Conservation (phyloP, 805 yeast species). For the Tetrapisispora iriomotensis region DNA sequence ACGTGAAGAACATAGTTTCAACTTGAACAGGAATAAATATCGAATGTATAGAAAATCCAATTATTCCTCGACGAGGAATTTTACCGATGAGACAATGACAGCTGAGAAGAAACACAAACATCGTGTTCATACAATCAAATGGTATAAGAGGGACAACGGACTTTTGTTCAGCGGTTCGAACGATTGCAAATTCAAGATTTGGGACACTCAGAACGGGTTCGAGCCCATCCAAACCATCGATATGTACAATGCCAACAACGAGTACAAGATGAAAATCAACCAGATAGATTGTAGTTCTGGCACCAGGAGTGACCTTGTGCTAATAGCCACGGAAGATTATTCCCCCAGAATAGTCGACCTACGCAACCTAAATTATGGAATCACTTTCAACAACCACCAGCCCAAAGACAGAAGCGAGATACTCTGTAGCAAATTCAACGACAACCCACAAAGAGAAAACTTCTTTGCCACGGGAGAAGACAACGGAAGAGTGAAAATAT, state of each 20-base stretch:
- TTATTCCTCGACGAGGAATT: too few species aligned
- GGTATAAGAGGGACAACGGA: slow-evolving; percentile 91
- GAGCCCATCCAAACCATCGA: slow-evolving; percentile 40
- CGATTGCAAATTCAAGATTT: slow-evolving; percentile 65
- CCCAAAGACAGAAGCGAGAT: slow-evolving; percentile 31
- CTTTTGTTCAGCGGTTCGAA: slow-evolving; percentile 76
- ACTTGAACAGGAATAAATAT: slow-evolving; percentile 15
- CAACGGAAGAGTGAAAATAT: slow-evolving; percentile 69
- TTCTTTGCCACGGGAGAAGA: slow-evolving; percentile 70
- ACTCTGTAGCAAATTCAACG: slow-evolving; percentile 61
- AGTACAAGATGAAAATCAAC: slow-evolving; percentile 42
- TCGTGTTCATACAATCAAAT: slow-evolving; percentile 63
- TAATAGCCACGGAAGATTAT: slow-evolving; percentile 62
- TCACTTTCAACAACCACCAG: slow-evolving; percentile 54
- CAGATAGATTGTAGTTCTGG: slow-evolving; percentile 46
- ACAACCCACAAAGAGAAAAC: slow-evolving; percentile 37
- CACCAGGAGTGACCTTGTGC: slow-evolving; percentile 42
- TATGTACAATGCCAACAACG: slow-evolving; percentile 45
- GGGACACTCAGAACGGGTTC: slow-evolving; percentile 63
- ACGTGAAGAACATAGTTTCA: slow-evolving; percentile 14
- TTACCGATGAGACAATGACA: background rate
- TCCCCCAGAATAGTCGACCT: slow-evolving; percentile 63
- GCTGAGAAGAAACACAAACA: slow-evolving; percentile 25
- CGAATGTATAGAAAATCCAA: slow-evolving; percentile 15
- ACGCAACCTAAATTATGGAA: slow-evolving; percentile 63